A percentile compares a stretch with the other conserved stretches of the same genome.
These are phyloP conservation scores for Aspergillus alliaceus DNA, from an alignment of 2,329 filamentous ascomycete genomes.

Conservation along the genomic window DNA sequence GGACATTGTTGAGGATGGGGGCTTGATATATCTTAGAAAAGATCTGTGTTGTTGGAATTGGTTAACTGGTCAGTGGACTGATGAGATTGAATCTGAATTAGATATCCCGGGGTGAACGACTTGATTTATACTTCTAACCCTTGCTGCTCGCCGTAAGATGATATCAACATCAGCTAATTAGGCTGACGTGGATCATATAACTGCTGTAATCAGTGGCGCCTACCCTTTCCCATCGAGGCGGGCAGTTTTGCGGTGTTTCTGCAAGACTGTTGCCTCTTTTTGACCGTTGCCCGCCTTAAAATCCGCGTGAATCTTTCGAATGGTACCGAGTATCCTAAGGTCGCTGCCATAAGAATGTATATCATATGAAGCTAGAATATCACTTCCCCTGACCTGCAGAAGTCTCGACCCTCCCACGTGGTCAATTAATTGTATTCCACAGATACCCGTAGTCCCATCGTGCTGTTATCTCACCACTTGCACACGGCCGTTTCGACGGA, in stretches of 20 bases:
- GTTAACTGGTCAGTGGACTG: background rate
- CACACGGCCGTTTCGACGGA: background rate
- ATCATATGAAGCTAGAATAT: background rate
- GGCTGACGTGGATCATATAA: background rate
- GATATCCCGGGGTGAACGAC: too few relatives aligned
- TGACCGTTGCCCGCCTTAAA: too few relatives aligned
- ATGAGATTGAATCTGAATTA: background rate
- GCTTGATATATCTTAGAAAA: too few relatives aligned
- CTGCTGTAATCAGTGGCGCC: background rate
- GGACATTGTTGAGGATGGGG: background rate
- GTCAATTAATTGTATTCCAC: background rate
- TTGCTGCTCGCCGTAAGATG: too few relatives aligned
- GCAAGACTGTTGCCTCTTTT: background rate
- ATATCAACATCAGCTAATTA: background rate
- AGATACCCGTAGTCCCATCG: background rate
- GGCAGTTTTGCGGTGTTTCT: background rate
- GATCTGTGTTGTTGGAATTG: too few relatives aligned
- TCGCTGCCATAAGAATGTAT: background rate
- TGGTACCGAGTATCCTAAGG: background rate
- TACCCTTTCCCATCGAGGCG: background rate
- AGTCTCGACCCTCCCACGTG: background rate
- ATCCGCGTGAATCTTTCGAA: background rate
- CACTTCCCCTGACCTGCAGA: background rate
- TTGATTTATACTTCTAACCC: too few relatives aligned
- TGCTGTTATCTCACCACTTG: background rate